Evolutionary conservation across 495 filamentous ascomycete species (phyloP).

Genomic region (Aspergillus carlsbadensis): DNA sequence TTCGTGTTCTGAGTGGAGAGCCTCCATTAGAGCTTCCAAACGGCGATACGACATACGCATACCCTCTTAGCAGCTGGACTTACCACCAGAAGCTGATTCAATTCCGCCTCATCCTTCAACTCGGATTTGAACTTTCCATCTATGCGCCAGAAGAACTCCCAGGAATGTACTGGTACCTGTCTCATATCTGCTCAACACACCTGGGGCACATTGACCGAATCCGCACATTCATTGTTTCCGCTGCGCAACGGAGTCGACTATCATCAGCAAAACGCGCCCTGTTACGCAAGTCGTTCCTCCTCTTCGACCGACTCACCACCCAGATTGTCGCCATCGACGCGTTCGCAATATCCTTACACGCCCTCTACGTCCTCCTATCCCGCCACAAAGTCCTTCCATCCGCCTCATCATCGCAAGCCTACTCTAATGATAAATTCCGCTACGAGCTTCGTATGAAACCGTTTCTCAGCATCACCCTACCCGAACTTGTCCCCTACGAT

Average conservation of each 20-base stretch:
- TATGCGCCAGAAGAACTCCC: conserved; percentile 85
- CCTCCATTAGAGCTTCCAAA: conserved; percentile 49
- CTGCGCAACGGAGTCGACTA: conserved; percentile 31
- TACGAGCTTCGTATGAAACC: conserved; percentile 93
- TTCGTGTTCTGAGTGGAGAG: conserved; percentile 63
- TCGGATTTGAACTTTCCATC: conserved; percentile 92
- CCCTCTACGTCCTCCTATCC: conserved; percentile 65
- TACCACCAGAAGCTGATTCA: conserved; percentile 85
- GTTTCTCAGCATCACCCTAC: conserved; percentile 67
- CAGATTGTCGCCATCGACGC: conserved; percentile 68
- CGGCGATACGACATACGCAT: conserved; percentile 54
- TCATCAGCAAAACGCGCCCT: conserved; percentile 31
- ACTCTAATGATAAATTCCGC: conserved; percentile 65
- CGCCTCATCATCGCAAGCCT: conserved; percentile 59
- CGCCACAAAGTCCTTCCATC: conserved; percentile 58
- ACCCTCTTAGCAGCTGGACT: conserved; percentile 82
- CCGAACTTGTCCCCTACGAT: conserved; percentile 66
- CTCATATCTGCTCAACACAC: conserved; percentile 48
- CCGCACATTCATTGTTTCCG: conserved; percentile 53
- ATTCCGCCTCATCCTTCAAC: conserved; percentile 84
- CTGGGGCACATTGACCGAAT: conserved; percentile 68
- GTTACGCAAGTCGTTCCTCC: conserved; percentile 55
- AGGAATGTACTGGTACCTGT: conserved; percentile 83
- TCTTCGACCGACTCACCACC: conserved; percentile 59
- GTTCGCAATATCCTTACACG: conserved; percentile 65